phyloP scores from a whole-genome alignment of 2,329 filamentous ascomycete genomes.

The Claviceps quebecensis region DNA sequence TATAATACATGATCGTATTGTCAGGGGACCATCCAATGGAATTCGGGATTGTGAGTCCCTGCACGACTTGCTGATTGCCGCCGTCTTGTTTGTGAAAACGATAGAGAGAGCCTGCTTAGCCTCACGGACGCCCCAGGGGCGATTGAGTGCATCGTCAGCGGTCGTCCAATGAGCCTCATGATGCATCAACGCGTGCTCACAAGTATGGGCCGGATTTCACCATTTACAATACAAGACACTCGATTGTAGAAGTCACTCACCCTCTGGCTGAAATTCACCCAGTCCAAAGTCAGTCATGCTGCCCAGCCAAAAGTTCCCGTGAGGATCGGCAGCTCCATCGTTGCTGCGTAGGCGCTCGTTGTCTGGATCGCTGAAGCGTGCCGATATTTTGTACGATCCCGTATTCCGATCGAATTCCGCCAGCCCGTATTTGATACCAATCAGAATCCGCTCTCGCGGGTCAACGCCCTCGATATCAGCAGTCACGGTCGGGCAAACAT shows the following conservation, averaged over 20 bases:
- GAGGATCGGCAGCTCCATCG: conserved; percentile 68
- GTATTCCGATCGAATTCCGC: conserved; percentile 58
- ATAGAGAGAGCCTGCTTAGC: conserved; percentile 50
- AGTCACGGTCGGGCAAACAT: conserved; percentile 50
- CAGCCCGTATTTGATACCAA: conserved; percentile 70
- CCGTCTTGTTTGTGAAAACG: conserved; percentile 48
- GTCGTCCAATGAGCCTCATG: background rate
- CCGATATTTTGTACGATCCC: conserved; percentile 39
- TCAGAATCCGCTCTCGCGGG: conserved; percentile 50
- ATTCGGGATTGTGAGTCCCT: conserved; percentile 66
- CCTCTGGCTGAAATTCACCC: conserved; percentile 45
- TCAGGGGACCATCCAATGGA: conserved; percentile 68
- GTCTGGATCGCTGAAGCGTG: conserved; percentile 28
- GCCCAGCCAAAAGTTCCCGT: conserved; percentile 74
- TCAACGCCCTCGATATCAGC: conserved; percentile 60
- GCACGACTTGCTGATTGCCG: conserved; percentile 43
- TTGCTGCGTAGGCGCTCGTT: conserved; percentile 54
- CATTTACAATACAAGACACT: too few relatives aligned
- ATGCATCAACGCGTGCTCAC: background rate
- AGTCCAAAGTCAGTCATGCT: conserved; percentile 64
- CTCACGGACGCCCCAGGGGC: background rate
- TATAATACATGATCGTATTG: conserved; percentile 65
- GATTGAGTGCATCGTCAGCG: background rate
- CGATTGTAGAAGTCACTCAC: conserved; percentile 19
- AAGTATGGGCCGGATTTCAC: background rate